These are phyloP conservation scores for Ehretia macrophylla DNA, from an alignment of 257 asterid genomes.

Conservation along the genomic window DNA sequence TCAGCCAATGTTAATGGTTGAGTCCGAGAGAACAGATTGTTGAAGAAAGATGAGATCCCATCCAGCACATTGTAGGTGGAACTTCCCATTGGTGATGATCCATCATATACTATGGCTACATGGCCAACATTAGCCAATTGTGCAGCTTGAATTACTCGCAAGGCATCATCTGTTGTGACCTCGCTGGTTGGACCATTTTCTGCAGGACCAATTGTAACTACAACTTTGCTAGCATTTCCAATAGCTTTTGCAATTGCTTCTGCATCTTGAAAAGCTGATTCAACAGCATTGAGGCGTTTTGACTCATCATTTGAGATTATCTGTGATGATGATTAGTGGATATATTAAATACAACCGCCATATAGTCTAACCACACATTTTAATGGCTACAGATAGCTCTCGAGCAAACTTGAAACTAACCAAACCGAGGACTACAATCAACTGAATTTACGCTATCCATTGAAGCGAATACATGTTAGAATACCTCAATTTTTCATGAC, in stretches of 20 bases:
- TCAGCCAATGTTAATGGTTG: slow-evolving; percentile 62
- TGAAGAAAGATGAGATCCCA: slow-evolving; percentile 81
- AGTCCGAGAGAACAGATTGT: slow-evolving; percentile 58
- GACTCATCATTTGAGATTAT: slow-evolving; percentile 70
- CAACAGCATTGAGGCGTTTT: slow-evolving; percentile 71
- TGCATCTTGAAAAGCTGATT: slow-evolving; percentile 58
- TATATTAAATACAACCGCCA: not conserved
- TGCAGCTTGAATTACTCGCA: slow-evolving; percentile 79
- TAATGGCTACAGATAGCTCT: too few relatives aligned
- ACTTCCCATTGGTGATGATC: slow-evolving; percentile 28
- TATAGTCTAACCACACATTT: not conserved
- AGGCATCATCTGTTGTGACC: slow-evolving; percentile 66
- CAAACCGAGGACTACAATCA: too few relatives aligned
- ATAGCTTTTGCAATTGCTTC: slow-evolving; percentile 88
- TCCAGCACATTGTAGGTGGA: slow-evolving; percentile 74
- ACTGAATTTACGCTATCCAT: too few relatives aligned
- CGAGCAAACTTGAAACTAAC: too few relatives aligned
- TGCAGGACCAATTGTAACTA: slow-evolving; percentile 63
- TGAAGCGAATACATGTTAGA: too few relatives aligned
- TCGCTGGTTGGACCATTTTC: slow-evolving; percentile 68
- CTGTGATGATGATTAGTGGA: slow-evolving; percentile 30
- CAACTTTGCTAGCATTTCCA: slow-evolving; percentile 93
- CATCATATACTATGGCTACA: slow-evolving; percentile 76
- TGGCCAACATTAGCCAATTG: slow-evolving; percentile 81
- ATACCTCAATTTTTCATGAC: too few relatives aligned